Evolutionary conservation across 768 basidiomycete species (phyloP).

Genomic region (Boletus subcaerulescens): DNA sequence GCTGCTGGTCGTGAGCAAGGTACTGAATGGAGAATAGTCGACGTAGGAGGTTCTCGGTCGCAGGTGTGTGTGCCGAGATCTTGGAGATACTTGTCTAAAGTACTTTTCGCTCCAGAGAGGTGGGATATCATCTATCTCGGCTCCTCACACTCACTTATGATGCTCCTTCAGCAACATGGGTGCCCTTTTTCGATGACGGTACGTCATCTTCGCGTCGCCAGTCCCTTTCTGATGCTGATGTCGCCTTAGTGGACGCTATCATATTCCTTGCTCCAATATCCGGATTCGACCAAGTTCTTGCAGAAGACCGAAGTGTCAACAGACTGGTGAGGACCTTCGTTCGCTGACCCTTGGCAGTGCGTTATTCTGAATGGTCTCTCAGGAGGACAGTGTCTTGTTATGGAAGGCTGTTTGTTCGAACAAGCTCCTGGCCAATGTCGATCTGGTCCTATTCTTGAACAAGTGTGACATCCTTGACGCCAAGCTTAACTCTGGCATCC

Average conservation of each 20-base stretch:
- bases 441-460: conserved; percentile 78
- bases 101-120: conserved; percentile 28
- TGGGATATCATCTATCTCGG: conserved; percentile 21
- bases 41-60: conserved; percentile 51
- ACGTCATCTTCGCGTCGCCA: background rate
- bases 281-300: conserved; percentile 52
- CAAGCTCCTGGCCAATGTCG: conserved; percentile 65
- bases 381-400: conserved; percentile 76
- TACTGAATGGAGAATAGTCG: conserved; percentile 54
- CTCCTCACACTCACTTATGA: conserved; percentile 8
- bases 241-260: conserved; percentile 40
- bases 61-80: conserved; percentile 37
- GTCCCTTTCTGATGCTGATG: background rate
- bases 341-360: background rate
- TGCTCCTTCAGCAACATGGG: conserved; percentile 43
- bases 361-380: background rate
- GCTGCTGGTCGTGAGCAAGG: conserved; percentile 47
- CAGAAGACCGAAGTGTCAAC: conserved; percentile 51
- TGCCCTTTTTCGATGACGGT: conserved; percentile 56
- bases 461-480: conserved; percentile 72
- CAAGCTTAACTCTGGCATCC: conserved; percentile 64
- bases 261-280: conserved; percentile 61
- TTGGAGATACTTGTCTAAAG: conserved; percentile 1
- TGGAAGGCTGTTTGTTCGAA: conserved; percentile 76
- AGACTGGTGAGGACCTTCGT: conserved; percentile 37